These are phyloP conservation scores for Fragilaria radians DNA, from an alignment of 108 stramenopile genomes.

Conservation along the genomic window DNA sequence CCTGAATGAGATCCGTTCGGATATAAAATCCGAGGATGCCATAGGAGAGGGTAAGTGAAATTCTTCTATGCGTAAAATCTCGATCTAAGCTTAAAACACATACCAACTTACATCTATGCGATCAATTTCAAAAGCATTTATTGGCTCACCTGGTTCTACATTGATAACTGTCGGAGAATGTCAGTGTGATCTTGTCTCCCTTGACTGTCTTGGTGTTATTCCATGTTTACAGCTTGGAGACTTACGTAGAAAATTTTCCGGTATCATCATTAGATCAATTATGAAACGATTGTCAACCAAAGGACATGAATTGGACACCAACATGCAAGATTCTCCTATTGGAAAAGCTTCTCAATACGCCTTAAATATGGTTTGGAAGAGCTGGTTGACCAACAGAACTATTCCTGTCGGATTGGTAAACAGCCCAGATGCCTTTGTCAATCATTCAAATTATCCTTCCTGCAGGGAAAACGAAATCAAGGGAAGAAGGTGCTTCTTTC, in stretches of 20 bases:
- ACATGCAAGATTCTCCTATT: not conserved
- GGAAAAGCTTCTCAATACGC: slow-evolving; percentile 16
- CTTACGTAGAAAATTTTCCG: not conserved
- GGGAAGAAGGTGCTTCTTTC: slow-evolving; percentile 10
- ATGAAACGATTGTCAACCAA: slow-evolving; percentile 9
- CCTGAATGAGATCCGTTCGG: no score
- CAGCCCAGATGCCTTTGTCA: not conserved
- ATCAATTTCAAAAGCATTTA: not conserved
- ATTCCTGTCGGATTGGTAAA: not conserved
- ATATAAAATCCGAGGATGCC: no score
- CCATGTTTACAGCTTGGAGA: not conserved
- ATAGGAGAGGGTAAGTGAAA: no score
- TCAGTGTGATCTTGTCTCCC: not conserved
- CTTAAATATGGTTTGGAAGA: slow-evolving; percentile 5
- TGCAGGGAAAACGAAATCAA: slow-evolving; percentile 4
- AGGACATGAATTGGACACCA: no score
- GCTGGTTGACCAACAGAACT: slow-evolving; percentile 3
- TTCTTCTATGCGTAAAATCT: no score
- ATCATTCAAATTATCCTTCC: slow-evolving; percentile 6
- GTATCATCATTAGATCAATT: slow-evolving; percentile 1
- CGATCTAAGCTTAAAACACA: no score
- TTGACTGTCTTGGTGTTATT: slow-evolving; percentile 3
- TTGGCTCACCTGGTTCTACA: not conserved
- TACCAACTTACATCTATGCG: no score
- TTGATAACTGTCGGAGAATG: not conserved